Evolutionary conservation across 2,329 filamentous ascomycete genomes (phyloP).

Genomic region (Blumeriella jaapii): DNA sequence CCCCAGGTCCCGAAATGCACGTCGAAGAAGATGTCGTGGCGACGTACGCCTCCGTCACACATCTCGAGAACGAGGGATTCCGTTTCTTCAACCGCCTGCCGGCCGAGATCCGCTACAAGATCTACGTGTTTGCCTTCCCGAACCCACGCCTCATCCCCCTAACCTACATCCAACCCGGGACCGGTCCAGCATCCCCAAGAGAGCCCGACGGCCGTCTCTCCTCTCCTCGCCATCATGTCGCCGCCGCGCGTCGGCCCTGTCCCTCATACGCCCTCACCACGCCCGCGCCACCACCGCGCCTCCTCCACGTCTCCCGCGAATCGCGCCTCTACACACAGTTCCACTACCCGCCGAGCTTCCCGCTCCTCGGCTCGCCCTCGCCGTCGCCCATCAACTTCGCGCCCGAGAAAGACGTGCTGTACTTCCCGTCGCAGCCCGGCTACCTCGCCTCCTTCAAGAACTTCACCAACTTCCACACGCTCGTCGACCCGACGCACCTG

Average conservation of each 20-base stretch:
- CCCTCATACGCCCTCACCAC: neutral
- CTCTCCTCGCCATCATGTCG: neutral
- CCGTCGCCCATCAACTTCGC: constrained; percentile 8
- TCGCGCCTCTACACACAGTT: constrained; percentile 4
- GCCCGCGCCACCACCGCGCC: constrained; percentile 1
- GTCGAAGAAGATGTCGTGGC: too few species aligned
- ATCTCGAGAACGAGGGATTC: too few species aligned
- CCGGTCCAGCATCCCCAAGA: too few species aligned
- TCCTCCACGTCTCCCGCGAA: constrained; percentile 12
- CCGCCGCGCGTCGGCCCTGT: neutral
- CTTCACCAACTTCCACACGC: constrained; percentile 4
- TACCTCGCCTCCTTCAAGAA: constrained; percentile 10
- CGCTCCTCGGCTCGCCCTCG: constrained; percentile 1
- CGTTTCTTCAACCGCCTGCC: too few species aligned
- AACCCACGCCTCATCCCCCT: too few species aligned
- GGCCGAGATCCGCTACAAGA: too few species aligned
- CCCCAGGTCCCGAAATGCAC: too few species aligned
- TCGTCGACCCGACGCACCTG: constrained; percentile 1
- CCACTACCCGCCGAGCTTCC: constrained; percentile 10
- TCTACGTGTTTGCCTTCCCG: too few species aligned
- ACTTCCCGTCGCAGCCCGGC: neutral
- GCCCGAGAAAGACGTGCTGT: constrained; percentile 7
- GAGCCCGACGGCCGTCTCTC: too few species aligned
- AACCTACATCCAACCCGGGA: too few species aligned
- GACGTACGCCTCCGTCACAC: too few species aligned